Percentiles rank a stretch among this genome's conserved stretches.
phyloP scores from a whole-genome alignment of 2,329 filamentous ascomycete genomes.

The Mycogone perniciosa region DNA sequence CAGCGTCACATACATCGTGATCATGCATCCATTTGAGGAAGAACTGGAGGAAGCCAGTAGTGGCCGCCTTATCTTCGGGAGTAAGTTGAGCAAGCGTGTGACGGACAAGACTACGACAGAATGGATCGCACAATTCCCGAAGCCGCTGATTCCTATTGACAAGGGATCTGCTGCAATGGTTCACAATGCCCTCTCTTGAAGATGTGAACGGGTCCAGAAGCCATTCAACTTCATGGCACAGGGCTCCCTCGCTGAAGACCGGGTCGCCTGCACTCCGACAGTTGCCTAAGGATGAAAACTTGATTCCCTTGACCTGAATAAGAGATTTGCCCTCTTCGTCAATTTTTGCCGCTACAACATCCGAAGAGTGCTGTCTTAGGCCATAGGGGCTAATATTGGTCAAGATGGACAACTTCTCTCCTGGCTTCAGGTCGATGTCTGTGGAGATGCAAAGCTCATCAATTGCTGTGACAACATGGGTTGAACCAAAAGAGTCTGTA shows the following conservation, averaged over 20 bases:
- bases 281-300: slow-evolving; percentile 6
- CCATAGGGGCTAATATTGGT: slow-evolving; percentile 1
- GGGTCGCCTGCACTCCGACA: neutral
- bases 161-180: slow-evolving; percentile 3
- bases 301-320: slow-evolving; percentile 7
- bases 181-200: neutral
- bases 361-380: slow-evolving; percentile 8
- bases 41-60: neutral
- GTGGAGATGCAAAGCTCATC: slow-evolving; percentile 11
- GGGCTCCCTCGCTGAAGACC: neutral
- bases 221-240: slow-evolving; percentile 10
- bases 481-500: slow-evolving; percentile 1
- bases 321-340: neutral
- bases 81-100: slow-evolving; percentile 5
- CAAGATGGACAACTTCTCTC: slow-evolving; percentile 5
- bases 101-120: slow-evolving; percentile 4
- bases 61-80: neutral
- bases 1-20: neutral
- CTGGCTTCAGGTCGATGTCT: slow-evolving; percentile 7
- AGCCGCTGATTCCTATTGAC: neutral
- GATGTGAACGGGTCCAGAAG: slow-evolving; percentile 5
- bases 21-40: slow-evolving; percentile 6
- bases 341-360: neutral
- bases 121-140: neutral
- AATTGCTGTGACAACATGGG: slow-evolving; percentile 7